A percentile compares a stretch with the other conserved stretches of the same genome.
Conservation (phyloP, 306 rosid species). For the Vigna reflexopilosa region DNA sequence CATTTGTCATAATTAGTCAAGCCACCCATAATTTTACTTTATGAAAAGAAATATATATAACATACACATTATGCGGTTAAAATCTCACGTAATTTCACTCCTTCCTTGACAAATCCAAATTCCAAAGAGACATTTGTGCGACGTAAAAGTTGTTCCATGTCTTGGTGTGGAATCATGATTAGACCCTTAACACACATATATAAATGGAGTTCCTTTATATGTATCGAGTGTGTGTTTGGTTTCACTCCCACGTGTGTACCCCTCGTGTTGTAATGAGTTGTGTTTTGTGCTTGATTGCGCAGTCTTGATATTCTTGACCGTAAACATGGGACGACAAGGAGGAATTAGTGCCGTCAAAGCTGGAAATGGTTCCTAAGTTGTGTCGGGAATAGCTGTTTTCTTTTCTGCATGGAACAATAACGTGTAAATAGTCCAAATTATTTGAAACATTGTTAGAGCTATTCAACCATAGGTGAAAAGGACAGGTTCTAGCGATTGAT, state of each 20-base stretch:
- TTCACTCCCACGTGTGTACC: constrained; percentile 48
- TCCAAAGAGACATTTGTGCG: constrained; percentile 30
- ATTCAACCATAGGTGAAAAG: constrained; percentile 28
- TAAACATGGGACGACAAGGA: constrained; percentile 51
- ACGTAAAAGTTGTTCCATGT: constrained; percentile 57
- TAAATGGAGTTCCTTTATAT: background rate
- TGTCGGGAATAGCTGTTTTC: constrained; percentile 36
- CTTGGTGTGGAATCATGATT: constrained; percentile 50
- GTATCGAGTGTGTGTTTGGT: constrained; percentile 17
- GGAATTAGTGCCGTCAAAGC: constrained; percentile 62
- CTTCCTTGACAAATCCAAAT: constrained; percentile 44
- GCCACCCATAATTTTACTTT: constrained; percentile 14
- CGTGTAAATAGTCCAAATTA: constrained; percentile 7
- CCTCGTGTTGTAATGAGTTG: constrained; percentile 43
- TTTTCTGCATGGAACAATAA: constrained; percentile 16
- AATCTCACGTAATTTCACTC: constrained; percentile 42
- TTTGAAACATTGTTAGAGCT: background rate
- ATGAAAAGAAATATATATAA: background rate
- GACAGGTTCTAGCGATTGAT: constrained; percentile 31
- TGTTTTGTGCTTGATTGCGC: constrained; percentile 48
- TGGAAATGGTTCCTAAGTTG: constrained; percentile 41
- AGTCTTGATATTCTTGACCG: constrained; percentile 40
- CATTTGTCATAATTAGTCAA: constrained; percentile 42
- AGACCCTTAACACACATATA: background rate
- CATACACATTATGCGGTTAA: background rate